phyloP scores from a whole-genome alignment of 805 yeast species.

The Starmerella stigmatis region DNA sequence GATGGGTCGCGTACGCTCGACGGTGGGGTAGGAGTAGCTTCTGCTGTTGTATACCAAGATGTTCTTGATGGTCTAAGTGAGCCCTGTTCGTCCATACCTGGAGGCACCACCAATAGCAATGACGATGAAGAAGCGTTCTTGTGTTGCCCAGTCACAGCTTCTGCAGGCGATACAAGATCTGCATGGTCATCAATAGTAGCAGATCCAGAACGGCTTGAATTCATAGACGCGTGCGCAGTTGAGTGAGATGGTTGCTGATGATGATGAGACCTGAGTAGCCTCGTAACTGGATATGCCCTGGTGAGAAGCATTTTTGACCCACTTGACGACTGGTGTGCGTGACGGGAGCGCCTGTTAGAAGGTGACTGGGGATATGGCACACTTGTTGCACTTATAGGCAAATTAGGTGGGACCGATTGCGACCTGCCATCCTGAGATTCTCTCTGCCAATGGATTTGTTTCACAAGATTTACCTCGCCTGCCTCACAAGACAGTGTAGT shows the following conservation, averaged over 20 bases:
- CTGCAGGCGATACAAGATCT: neutral
- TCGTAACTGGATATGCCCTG: conserved; percentile 11
- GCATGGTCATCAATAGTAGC: neutral
- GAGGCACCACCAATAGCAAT: conserved; percentile 12
- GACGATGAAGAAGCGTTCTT: conserved; percentile 13
- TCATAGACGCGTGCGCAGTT: neutral
- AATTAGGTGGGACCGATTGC: neutral
- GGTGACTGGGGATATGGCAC: neutral
- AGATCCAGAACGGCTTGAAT: neutral
- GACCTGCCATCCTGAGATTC: neutral
- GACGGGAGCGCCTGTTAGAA: conserved; percentile 4
- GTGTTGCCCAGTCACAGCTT: conserved; percentile 8
- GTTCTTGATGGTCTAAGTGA: neutral
- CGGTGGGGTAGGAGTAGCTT: neutral
- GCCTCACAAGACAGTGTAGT: conserved; percentile 13
- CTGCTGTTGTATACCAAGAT: neutral
- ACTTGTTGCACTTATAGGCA: neutral
- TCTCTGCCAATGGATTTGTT: neutral
- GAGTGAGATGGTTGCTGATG: conserved; percentile 1
- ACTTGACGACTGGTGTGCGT: conserved; percentile 7
- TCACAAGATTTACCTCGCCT: conserved; percentile 13
- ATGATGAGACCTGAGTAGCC: conserved; percentile 5
- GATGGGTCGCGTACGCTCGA: neutral
- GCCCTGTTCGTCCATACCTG: neutral
- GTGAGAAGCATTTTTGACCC: conserved; percentile 15